phyloP scores from a whole-genome alignment of 441 rosid species.

The Bruguiera hainesii region DNA sequence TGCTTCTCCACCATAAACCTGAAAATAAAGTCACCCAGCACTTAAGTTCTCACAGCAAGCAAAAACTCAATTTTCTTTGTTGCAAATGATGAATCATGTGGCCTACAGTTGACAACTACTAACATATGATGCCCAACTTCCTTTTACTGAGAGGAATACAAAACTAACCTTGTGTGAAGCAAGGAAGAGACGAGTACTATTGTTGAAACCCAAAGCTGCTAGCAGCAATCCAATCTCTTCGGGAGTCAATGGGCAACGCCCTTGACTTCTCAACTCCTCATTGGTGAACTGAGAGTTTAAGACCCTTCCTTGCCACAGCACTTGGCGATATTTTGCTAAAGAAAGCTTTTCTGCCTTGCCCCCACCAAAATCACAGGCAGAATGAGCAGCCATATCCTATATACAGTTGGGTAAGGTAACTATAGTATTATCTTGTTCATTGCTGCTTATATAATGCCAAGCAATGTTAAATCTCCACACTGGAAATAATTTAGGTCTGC shows the following conservation, averaged over 20 bases:
- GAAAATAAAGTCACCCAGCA: slow-evolving; percentile 11
- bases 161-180: slow-evolving; percentile 86
- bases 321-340: slow-evolving; percentile 88
- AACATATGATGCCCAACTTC: neutral
- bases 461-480: too few relatives aligned
- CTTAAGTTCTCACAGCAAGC: slow-evolving; percentile 5
- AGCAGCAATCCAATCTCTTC: slow-evolving; percentile 95
- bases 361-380: slow-evolving; percentile 96
- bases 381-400: slow-evolving; percentile 98
- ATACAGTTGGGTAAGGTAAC: neutral
- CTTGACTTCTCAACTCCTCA: slow-evolving; percentile 84
- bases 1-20: slow-evolving; percentile 98
- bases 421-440: neutral
- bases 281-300: slow-evolving; percentile 91
- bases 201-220: slow-evolving; percentile 87
- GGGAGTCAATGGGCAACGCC: slow-evolving; percentile 96
- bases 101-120: neutral
- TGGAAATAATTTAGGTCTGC: too few relatives aligned
- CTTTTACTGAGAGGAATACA: neutral
- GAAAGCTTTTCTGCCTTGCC: slow-evolving; percentile 94
- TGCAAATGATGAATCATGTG: neutral
- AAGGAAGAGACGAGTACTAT: slow-evolving; percentile 80
- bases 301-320: slow-evolving; percentile 95
- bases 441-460: neutral
- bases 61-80: neutral